phyloP scores from a whole-genome alignment of 2,329 filamentous ascomycete genomes.

The Leptographium lundbergii region DNA sequence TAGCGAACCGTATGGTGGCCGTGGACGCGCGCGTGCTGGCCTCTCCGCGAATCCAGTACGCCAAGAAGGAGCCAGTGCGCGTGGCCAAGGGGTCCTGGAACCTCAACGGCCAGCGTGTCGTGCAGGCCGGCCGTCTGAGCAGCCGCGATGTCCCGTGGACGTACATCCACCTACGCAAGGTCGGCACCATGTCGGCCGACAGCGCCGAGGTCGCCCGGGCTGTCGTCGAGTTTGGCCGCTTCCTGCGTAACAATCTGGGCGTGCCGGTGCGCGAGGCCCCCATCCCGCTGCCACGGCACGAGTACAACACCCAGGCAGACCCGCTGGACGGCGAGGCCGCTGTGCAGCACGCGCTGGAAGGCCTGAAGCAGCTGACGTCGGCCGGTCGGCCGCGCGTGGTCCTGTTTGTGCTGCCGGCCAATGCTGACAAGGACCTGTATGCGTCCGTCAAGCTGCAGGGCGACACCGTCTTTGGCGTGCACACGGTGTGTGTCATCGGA shows the following conservation, averaged over 20 bases:
- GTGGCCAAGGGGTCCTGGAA: constrained; percentile 56
- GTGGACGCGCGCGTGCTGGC: constrained; percentile 58
- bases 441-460: constrained; percentile 53
- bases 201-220: constrained; percentile 4
- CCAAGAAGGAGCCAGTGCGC: constrained; percentile 16
- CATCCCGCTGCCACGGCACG: neutral
- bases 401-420: constrained; percentile 44
- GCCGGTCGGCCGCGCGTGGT: constrained; percentile 32
- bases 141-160: constrained; percentile 39
- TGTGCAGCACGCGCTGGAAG: constrained; percentile 4
- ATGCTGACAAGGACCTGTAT: constrained; percentile 40
- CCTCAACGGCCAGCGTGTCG: constrained; percentile 44
- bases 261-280: constrained; percentile 19
- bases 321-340: neutral
- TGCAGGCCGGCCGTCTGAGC: constrained; percentile 16
- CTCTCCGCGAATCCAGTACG: constrained; percentile 50
- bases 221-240: constrained; percentile 23
- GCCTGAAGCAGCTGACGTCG: neutral
- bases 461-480: constrained; percentile 54
- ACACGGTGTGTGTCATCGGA: constrained; percentile 50
- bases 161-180: constrained; percentile 19
- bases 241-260: constrained; percentile 25
- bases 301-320: neutral
- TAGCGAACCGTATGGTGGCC: constrained; percentile 51
- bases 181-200: neutral